Evolutionary conservation across 768 basidiomycete genomes (phyloP), one percentile per base, ranked within the genome.

Genomic region (Xerocomus spinulosus): DNA sequence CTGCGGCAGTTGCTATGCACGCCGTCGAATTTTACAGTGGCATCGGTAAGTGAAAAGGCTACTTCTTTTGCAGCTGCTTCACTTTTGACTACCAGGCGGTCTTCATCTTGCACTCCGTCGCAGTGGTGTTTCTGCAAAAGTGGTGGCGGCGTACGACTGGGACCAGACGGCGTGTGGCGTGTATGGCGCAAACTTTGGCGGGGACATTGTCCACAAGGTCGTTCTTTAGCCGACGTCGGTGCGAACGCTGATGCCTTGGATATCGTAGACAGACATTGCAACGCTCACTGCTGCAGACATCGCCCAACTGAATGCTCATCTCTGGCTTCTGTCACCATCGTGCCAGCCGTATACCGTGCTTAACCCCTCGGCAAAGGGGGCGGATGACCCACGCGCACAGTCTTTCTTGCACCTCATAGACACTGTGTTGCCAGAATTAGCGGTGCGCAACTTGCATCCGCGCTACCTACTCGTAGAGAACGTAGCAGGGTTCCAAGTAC

Each of bases 291-390:
- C 81, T 1, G 38, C 65, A 3, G 64, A 70, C 14, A 66, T 91
- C 6, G 68, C 73, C 12, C 47, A 55, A 17, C 67, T 77, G 21
- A 50, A 76, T 44, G 83, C 85, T 15, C 66, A 82, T 51, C 61
- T 88, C 5, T 91, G 89, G 88, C 75, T 91, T 15, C 64, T 89
- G 37, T 90, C 88, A 0, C 89, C 88, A 5, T 80, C 87, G 7
- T 92, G 88, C 62, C 88, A 91, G 58, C 89, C 89, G 0, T 91
- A 90, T 57, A 90, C 89, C 0, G 78, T 87, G 3, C 69, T 92
- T 43, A 89, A 87, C 58, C 81, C 85, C 4, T 70, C 74, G 13
- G 83, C 85, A 9, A 83, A 82, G 69, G 87, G 85, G 9, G 78
- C 76, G 8, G 67, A 68, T 10, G 89, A 92, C 68, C 84, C 87